Evolutionary conservation across 2,329 filamentous ascomycete species (phyloP), one percentile per base, ranked within the genome.

Genomic region (Tolypocladium guangdongense): DNA sequence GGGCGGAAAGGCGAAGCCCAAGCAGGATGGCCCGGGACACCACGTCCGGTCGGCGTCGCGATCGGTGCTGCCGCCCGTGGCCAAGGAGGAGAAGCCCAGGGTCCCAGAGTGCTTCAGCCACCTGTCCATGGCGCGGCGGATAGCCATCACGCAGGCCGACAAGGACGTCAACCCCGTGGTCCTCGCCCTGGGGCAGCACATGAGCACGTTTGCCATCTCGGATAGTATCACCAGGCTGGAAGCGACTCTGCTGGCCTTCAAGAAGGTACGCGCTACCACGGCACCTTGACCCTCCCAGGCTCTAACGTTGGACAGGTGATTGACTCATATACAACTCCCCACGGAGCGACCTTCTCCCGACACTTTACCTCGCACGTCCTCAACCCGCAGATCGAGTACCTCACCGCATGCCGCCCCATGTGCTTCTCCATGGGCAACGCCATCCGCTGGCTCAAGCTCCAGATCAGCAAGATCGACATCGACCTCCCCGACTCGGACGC

Each of bases 381-480:
- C 55, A 93, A 90, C 64, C 89, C 91, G 38, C 93, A 99, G 71
- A 96, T 99, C 64, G 90, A 95, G 59, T 96, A 95, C 66, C 80
- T 99, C 56, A 88, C 89, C 56, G 90, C 90, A 60, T 96, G 91
- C 65, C 85, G 93, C n/a, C 91, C 93, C 36, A 88, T 99, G 72
- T 95, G 89, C 60, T 93, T 96, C 70, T 90, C 89, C 57, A 96
- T 97, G 85, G 93, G 93, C 56, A 99, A 97, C 68, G 90, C 90
- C 37, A 95, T 99, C 66, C 83, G 93, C 52, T 92, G 90, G 78
- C 79, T 99, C 50, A 99, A 99, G 75, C 82, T 96, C 49, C 83
- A 90, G 63, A 92, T 99, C 65, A 87, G 89, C 63, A 90, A 90
- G 61, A 85, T 96, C 55, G 90, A 96, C 63, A 90, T 92, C 41